phyloP scores from a whole-genome alignment of 202 grass and related monocot species.

The Saccharum hybrid region DNA sequence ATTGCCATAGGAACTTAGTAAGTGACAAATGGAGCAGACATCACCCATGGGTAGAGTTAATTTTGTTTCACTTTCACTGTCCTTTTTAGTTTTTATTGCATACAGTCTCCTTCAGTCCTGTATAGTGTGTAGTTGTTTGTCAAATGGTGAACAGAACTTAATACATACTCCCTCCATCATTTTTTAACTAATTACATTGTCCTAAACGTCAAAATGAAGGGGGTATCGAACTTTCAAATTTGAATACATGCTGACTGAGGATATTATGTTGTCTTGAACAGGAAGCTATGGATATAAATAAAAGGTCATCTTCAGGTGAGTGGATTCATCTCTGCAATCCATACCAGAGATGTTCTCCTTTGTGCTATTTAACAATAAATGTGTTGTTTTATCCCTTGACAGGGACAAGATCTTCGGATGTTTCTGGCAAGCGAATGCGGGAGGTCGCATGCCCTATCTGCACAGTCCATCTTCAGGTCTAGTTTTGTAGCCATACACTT shows the following conservation, averaged over 20 bases:
- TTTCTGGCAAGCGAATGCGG: constrained; percentile 71
- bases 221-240: background rate
- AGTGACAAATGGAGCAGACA: background rate
- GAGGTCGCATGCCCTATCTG: constrained; percentile 95
- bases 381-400: constrained; percentile 14
- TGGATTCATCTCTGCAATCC: background rate
- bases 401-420: constrained; percentile 63
- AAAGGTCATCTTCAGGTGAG: constrained; percentile 78
- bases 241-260: constrained; percentile 16
- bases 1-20: background rate
- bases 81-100: background rate
- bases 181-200: background rate
- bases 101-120: background rate
- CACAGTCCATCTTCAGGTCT: constrained; percentile 93
- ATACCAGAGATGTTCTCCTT: constrained; percentile 3
- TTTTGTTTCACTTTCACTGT: background rate
- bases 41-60: background rate
- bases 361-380: background rate
- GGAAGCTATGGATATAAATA: constrained; percentile 98
- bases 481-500: background rate
- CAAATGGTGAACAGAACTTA: background rate
- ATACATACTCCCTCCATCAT: background rate
- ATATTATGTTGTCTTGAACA: constrained; percentile 47
- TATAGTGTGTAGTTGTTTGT: background rate
- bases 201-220: background rate